These are phyloP conservation scores for Phyllosticta ampelicida DNA, from an alignment of 2,329 filamentous ascomycete genomes.

Conservation along the genomic window DNA sequence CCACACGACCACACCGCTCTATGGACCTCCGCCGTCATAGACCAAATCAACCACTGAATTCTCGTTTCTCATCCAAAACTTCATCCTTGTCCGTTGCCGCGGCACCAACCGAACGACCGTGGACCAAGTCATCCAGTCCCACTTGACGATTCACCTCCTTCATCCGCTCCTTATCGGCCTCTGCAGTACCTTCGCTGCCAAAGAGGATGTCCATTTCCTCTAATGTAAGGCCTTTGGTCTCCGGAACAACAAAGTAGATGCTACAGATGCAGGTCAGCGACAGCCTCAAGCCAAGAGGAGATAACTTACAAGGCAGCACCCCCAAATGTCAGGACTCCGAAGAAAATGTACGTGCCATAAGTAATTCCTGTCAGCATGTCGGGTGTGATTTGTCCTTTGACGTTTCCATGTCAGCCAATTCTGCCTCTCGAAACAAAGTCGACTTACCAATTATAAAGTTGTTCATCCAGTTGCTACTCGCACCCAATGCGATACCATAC, in stretches of 20 bases:
- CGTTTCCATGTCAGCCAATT: background rate
- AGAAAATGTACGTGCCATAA: constrained; percentile 64
- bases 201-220: constrained; percentile 57
- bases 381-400: constrained; percentile 53
- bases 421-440: background rate
- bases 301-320: constrained; percentile 41
- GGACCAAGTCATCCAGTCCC: constrained; percentile 40
- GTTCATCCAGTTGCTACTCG: constrained; percentile 33
- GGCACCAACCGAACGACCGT: background rate
- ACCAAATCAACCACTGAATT: background rate
- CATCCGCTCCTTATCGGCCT: constrained; percentile 59
- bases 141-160: constrained; percentile 62
- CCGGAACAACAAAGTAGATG: constrained; percentile 41
- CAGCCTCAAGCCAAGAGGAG: background rate
- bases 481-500: constrained; percentile 60
- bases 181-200: constrained; percentile 53
- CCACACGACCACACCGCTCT: too few species aligned
- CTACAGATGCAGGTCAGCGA: background rate
- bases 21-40: background rate
- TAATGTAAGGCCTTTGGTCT: constrained; percentile 43
- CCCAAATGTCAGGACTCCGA: constrained; percentile 52
- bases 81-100: constrained; percentile 5
- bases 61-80: constrained; percentile 6
- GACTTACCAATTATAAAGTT: constrained; percentile 47
- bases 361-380: constrained; percentile 54